Evolutionary conservation across 441 rosid species (phyloP).

Genomic region (Syzygium malaccense): DNA sequence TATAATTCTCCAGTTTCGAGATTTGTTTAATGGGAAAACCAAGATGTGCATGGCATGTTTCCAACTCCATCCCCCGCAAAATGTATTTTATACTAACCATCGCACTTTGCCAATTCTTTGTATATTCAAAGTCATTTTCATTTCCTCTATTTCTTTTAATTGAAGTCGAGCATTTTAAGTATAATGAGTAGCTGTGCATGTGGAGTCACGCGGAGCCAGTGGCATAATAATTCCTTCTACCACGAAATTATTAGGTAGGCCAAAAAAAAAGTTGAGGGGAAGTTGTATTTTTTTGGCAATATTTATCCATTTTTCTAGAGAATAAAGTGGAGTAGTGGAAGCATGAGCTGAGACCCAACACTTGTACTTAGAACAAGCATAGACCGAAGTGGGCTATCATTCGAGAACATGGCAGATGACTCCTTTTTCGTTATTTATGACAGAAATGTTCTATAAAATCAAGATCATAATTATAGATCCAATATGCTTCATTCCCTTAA

Average conservation of each 20-base stretch:
- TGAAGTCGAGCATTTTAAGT: background rate
- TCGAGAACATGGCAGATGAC: conserved; percentile 1
- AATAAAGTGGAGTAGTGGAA: background rate
- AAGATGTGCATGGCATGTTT: conserved; percentile 5
- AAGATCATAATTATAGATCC: background rate
- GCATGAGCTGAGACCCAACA: background rate
- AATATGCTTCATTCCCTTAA: background rate
- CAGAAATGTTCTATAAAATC: background rate
- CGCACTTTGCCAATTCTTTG: background rate
- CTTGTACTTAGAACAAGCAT: background rate
- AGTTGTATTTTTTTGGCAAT: background rate
- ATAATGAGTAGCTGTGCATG: conserved; percentile 13
- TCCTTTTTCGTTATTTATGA: background rate
- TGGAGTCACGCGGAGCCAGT: conserved; percentile 16
- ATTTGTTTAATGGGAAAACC: background rate
- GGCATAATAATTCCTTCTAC: background rate
- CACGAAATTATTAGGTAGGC: background rate
- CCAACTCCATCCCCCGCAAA: background rate
- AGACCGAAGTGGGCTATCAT: conserved; percentile 14
- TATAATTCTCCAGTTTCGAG: background rate
- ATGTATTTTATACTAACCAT: background rate
- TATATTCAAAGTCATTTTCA: background rate
- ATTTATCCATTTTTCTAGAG: background rate
- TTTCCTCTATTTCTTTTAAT: background rate
- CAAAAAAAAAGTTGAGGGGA: background rate